phyloP scores from a whole-genome alignment of 305 asterid species.

The Fraxinus floribunda region DNA sequence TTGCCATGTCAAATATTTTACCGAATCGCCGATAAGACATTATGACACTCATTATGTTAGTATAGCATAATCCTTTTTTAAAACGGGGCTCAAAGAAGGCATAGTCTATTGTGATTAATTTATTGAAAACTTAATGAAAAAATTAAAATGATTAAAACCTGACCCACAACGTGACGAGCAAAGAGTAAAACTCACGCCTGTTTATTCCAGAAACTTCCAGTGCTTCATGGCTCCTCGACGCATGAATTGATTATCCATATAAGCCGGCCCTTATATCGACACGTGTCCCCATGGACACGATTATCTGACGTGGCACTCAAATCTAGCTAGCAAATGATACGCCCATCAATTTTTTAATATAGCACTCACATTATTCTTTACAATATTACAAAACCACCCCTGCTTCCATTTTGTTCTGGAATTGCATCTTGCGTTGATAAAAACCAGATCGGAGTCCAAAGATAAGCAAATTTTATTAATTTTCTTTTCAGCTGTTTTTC shows the following conservation, averaged over 20 bases:
- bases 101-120: too few relatives aligned
- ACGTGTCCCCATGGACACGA: conserved; percentile 20
- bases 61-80: too few relatives aligned
- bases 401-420: conserved; percentile 18
- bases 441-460: not conserved
- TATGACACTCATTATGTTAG: too few relatives aligned
- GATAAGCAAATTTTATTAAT: not conserved
- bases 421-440: not conserved
- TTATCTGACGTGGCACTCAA: conserved; percentile 50
- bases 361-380: conserved; percentile 8
- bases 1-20: too few relatives aligned
- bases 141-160: not conserved
- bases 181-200: conserved; percentile 27
- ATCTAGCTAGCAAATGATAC: conserved; percentile 52
- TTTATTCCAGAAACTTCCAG: conserved; percentile 45
- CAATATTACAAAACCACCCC: not conserved
- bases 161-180: conserved; percentile 34
- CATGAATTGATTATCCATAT: not conserved
- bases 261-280: not conserved
- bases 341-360: conserved; percentile 18
- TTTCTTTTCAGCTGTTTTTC: not conserved
- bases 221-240: conserved; percentile 1
- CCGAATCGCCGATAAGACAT: too few relatives aligned
- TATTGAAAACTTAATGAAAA: too few relatives aligned
- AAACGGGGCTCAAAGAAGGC: too few relatives aligned